These are phyloP conservation scores for Rhodosporidiobolus odoratus DNA, from an alignment of 768 basidiomycete species.

Conservation along the genomic window DNA sequence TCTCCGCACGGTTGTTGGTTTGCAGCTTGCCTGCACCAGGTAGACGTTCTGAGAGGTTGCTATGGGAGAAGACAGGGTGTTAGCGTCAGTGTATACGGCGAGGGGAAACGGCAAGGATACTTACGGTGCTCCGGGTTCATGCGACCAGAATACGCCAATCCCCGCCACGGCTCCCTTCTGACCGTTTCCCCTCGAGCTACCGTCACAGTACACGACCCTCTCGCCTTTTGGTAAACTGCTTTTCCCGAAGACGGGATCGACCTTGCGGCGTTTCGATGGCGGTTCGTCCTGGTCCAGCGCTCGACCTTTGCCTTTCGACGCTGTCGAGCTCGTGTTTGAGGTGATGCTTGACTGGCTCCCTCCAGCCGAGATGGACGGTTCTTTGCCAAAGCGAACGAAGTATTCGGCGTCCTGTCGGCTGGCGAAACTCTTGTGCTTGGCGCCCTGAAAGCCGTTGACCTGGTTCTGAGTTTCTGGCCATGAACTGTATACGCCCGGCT, in stretches of 20 bases:
- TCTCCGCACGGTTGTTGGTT: slow-evolving; percentile 83
- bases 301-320: not conserved
- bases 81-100: not conserved
- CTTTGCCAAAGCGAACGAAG: slow-evolving; percentile 48
- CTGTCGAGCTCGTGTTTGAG: not conserved
- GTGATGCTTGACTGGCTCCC: not conserved
- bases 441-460: slow-evolving; percentile 59
- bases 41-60: slow-evolving; percentile 33
- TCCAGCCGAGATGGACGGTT: not conserved
- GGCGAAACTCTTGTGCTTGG: slow-evolving; percentile 64
- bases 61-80: not conserved
- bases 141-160: slow-evolving; percentile 84
- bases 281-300: not conserved
- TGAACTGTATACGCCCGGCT: slow-evolving; percentile 61
- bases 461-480: slow-evolving; percentile 73
- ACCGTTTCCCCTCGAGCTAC: slow-evolving; percentile 81
- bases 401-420: slow-evolving; percentile 57
- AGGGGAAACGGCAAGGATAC: not conserved
- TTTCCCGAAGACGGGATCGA: slow-evolving; percentile 5
- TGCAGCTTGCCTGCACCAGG: slow-evolving; percentile 47
- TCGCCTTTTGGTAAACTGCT: not conserved
- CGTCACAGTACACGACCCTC: slow-evolving; percentile 73
- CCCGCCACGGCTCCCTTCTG: slow-evolving; percentile 63
- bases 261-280: not conserved
- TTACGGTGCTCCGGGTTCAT: slow-evolving; percentile 15